Conservation (phyloP, 2,329 filamentous ascomycete species). For the Macrophomina tecta region DNA sequence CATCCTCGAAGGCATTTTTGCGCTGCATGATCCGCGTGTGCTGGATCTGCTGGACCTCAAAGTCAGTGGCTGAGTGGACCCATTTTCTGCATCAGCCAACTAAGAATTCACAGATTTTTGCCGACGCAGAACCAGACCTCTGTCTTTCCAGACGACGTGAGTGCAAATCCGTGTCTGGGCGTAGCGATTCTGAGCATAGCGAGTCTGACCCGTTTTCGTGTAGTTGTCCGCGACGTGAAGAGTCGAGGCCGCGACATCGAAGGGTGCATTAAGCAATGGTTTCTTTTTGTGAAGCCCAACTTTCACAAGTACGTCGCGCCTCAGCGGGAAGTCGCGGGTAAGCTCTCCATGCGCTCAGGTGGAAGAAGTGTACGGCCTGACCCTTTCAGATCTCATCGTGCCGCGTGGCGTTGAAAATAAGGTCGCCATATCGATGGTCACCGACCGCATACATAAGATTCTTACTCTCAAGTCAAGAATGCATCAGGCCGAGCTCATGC, state of each 20-base stretch:
- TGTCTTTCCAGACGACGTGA: constrained; percentile 86
- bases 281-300: constrained; percentile 93
- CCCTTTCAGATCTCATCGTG: constrained; percentile 78
- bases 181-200: constrained; percentile 14
- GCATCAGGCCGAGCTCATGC: constrained; percentile 79
- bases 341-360: constrained; percentile 33
- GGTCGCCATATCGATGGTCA: constrained; percentile 94
- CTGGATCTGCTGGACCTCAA: constrained; percentile 89
- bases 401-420: constrained; percentile 93
- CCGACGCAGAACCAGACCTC: constrained; percentile 92
- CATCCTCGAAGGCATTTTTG: constrained; percentile 94
- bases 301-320: constrained; percentile 94
- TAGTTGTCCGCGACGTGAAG: constrained; percentile 84
- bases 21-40: constrained; percentile 85
- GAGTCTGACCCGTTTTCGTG: constrained; percentile 28
- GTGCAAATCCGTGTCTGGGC: not conserved
- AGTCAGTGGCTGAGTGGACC: constrained; percentile 52
- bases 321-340: constrained; percentile 83
- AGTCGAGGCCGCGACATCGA: constrained; percentile 91
- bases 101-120: constrained; percentile 71
- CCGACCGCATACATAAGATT: constrained; percentile 88
- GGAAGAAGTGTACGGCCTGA: not conserved
- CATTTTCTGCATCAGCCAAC: not conserved
- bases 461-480: constrained; percentile 83
- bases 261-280: constrained; percentile 98